Evolutionary conservation across 106 monocot genomes (phyloP), one percentile per base, ranked within the genome.

Genomic region (Chionographis japonica): DNA sequence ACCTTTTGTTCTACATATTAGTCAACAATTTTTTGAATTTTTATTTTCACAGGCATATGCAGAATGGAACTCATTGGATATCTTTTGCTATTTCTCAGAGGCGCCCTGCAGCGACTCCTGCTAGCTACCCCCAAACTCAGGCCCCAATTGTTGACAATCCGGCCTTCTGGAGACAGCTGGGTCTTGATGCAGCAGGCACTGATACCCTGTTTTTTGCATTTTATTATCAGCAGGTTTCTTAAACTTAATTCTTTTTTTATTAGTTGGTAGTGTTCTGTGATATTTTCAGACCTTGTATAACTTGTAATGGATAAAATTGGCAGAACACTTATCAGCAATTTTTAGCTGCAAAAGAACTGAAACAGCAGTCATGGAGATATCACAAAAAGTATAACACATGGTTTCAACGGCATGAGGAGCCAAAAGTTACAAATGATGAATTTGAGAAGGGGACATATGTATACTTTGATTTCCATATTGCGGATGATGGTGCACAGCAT

Each of bases 341-440:
- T 56, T 77, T 99, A 62, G 93, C 93, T 72, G 98, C 98, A 17
- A 85, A 74, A 80, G 98, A 99, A 61, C 70, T 99, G 62, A 99
- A 99, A 69, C 83, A 75, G 66, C 89, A 90, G 54, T 93, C 98
- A 4, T 99, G 98, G 98, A 90, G 98, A 80, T 99, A 83, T 64
- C 98, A 99, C 69, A 85, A 74, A 61, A 90, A 87, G 65, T 99
- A 87, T 65, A 85, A 90, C 52, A 99, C 98, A 52, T 99, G 98
- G 98, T 99, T 99, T 85, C 98, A 99, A 81, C 70, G 98, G 35
- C 98, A 99, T 67, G 93, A 90, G 63, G 98, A 99, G 62, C 98
- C 98, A 55, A 90, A 90, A 68, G 81, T 99, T 36, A 85, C 98
- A 18, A 93, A 75, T 53, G 98, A 93, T 77, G 90, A 99, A 58